Conservation (phyloP, 2,329 filamentous ascomycete species). For the Bipolaris cookei region DNA sequence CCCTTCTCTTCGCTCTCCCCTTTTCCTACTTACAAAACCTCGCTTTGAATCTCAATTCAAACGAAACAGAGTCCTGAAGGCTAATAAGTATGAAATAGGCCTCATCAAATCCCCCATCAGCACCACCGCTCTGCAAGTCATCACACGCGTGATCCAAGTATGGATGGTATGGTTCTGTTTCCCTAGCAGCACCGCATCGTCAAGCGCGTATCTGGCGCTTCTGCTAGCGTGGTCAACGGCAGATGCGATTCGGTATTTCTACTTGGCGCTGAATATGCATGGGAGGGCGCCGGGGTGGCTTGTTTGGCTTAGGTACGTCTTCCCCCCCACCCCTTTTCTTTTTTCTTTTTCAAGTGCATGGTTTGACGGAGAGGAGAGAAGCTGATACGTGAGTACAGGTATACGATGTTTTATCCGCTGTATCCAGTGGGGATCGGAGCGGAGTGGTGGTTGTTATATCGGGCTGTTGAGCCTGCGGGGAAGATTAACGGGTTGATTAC, state of each 20-base stretch:
- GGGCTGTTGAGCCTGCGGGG: conserved; percentile 18
- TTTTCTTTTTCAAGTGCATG: background rate
- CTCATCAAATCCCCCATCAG: conserved; percentile 32
- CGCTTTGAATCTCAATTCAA: no score
- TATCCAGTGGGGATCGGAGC: conserved; percentile 37
- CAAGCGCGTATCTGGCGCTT: conserved; percentile 26
- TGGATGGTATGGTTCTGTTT: conserved; percentile 39
- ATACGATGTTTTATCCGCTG: conserved; percentile 34
- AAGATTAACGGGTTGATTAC: conserved; percentile 20
- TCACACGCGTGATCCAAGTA: conserved; percentile 36
- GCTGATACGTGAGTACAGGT: conserved; percentile 5
- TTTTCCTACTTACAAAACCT: background rate
- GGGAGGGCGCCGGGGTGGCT: conserved; percentile 19
- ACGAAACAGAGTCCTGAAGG: no score
- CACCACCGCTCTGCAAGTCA: conserved; percentile 32
- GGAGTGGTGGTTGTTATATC: conserved; percentile 37
- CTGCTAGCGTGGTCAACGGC: conserved; percentile 34
- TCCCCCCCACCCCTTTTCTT: background rate
- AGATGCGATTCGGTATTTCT: conserved; percentile 31
- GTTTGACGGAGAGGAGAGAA: background rate
- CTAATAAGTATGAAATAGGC: conserved; percentile 10
- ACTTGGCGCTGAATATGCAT: conserved; percentile 32
- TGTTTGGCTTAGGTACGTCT: conserved; percentile 29
- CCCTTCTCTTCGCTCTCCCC: background rate
- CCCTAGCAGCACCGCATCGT: conserved; percentile 24